Conservation (phyloP, 306 rosid species). For the Lablab purpureus region DNA sequence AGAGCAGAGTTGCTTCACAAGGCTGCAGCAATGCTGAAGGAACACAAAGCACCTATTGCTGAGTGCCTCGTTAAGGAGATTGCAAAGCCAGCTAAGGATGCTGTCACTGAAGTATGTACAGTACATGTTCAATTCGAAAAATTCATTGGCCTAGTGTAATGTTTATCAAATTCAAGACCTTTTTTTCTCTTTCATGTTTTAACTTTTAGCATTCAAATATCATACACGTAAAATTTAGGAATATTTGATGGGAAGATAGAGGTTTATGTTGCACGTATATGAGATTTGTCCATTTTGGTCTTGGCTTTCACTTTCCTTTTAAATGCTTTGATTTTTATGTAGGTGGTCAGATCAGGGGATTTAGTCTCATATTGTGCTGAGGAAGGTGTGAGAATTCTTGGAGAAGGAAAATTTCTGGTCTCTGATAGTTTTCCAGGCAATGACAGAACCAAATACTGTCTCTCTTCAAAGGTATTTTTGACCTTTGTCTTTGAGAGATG, state of each 20-base stretch:
- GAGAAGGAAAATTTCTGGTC: constrained; percentile 66
- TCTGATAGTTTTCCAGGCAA: constrained; percentile 90
- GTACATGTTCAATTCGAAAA: constrained; percentile 1
- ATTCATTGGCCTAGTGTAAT: not conserved
- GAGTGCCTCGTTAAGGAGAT: constrained; percentile 93
- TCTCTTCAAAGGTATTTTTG: constrained; percentile 80
- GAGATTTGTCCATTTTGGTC: constrained; percentile 19
- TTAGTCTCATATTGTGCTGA: constrained; percentile 79
- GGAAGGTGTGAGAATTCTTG: constrained; percentile 74
- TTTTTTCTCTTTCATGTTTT: not conserved
- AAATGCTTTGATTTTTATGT: constrained; percentile 10
- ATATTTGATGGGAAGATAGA: not conserved
- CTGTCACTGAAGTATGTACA: constrained; percentile 70
- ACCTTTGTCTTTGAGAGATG: not conserved
- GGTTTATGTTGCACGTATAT: constrained; percentile 9
- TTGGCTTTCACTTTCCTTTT: not conserved
- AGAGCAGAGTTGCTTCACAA: constrained; percentile 92
- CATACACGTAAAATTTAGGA: constrained; percentile 11
- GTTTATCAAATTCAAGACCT: not conserved
- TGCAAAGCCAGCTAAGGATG: constrained; percentile 90
- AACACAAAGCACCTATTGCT: constrained; percentile 77
- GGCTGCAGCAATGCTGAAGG: constrained; percentile 86
- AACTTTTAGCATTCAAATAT: not conserved
- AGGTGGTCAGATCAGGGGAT: constrained; percentile 53
- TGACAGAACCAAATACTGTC: constrained; percentile 88